Base-by-base conservation (phyloP, 2,329 filamentous ascomycete species). In the Trichoderma arundinaceum region DNA sequence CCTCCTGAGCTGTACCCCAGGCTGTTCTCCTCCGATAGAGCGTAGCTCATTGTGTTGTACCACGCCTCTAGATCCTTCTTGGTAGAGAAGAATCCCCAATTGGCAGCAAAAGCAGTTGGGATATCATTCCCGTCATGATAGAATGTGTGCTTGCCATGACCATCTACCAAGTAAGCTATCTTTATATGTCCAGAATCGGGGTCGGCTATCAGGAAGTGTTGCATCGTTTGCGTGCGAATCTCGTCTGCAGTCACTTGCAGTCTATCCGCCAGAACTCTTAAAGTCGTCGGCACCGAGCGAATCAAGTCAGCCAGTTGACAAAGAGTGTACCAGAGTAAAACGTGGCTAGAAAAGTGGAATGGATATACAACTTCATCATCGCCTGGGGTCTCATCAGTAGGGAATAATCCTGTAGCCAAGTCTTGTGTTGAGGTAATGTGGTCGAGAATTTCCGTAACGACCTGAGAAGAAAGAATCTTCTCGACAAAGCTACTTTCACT, bases 291-390 rank as follows among this genome's bases (percentile, higher is more conserved):
- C 10, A 48, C 19, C 44, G 44, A 48, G 44, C 19, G 44, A 10
- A 48, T 22, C 19, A 48, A 48, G 19, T 48, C 13, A 48, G 44
- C 44, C 44, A 48, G 17, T 22, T 48, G 44, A 19, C 44, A 48
- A 48, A 48, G 44, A 48, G 44, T 48, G 44, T 48, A 48, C 44
- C 44, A 48, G 19, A 48, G 44, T 48, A 48, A 48, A 22, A 48
- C 44, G 19, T 48, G 44, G 44, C 44, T 48, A 22, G 44, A 48
- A 48, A 48, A 48, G 44, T 48, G 44, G 44, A 48, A 48, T 17
- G 44, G 44, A 48, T 48, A 48, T 48, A 48, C 22, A 48, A 48
- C 44, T 48, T 48, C 44, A 48, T 48, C 44, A 19, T 48, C 44
- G 44, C 44, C 44, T 48, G 44, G 44, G 19, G 44, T 48, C 44